phyloP scores from a whole-genome alignment of 768 basidiomycete species.

The Neoboletus subvelutipes region DNA sequence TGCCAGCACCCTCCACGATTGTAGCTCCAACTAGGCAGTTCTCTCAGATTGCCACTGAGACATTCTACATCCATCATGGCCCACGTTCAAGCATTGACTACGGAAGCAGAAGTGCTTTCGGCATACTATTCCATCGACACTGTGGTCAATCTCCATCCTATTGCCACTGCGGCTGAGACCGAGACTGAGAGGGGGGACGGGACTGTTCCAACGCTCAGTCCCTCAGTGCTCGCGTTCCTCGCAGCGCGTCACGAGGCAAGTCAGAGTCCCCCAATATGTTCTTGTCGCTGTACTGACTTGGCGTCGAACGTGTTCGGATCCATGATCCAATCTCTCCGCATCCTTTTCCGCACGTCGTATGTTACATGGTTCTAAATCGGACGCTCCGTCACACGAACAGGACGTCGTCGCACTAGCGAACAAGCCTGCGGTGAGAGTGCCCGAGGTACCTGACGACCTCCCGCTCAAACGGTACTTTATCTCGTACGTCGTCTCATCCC shows the following conservation, averaged over 20 bases:
- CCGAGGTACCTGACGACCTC: constrained; percentile 40
- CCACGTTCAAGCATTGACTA: background rate
- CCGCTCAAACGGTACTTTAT: constrained; percentile 59
- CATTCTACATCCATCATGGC: background rate
- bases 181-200: background rate
- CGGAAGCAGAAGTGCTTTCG: background rate
- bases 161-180: background rate
- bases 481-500: constrained; percentile 35
- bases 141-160: background rate
- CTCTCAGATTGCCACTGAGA: background rate
- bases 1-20: background rate
- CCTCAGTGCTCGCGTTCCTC: constrained; percentile 39
- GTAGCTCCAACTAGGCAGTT: background rate
- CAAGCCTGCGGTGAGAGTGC: constrained; percentile 35
- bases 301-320: background rate
- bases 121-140: background rate
- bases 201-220: constrained; percentile 32
- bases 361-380: background rate
- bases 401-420: constrained; percentile 32
- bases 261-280: background rate
- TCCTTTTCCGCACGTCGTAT: background rate
- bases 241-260: constrained; percentile 33
- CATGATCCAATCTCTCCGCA: background rate
- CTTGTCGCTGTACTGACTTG: background rate
- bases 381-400: constrained; percentile 12